Evolutionary conservation across 1,284 basidiomycete species (phyloP).

Genomic region (Apiotrichum gamsii): DNA sequence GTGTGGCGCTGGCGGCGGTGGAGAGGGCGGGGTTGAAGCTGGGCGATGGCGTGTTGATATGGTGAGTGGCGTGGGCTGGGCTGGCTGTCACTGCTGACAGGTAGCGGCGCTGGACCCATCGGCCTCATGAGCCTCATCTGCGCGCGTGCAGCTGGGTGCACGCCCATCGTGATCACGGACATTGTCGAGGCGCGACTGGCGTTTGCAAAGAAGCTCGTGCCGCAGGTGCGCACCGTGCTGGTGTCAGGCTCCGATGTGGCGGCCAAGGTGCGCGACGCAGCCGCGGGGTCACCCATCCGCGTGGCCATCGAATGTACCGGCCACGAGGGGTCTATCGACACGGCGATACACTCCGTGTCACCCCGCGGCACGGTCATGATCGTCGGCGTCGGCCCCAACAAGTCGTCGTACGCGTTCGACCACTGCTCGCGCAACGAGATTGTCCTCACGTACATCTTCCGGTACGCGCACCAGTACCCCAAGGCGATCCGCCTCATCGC

Average conservation of each 20-base stretch:
- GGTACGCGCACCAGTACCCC: conserved; percentile 55
- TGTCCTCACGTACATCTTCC: conserved; percentile 50
- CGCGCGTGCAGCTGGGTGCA: conserved; percentile 51
- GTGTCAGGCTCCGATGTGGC: conserved; percentile 34
- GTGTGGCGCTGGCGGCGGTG: conserved; percentile 52
- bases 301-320: conserved; percentile 57
- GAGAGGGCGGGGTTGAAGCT: conserved; percentile 49
- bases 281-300: conserved; percentile 29
- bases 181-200: conserved; percentile 50
- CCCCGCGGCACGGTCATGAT: conserved; percentile 38
- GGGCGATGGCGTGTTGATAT: conserved; percentile 49
- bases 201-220: conserved; percentile 52
- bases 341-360: conserved; percentile 48
- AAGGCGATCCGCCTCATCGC: conserved; percentile 69
- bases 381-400: no score
- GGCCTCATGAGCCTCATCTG: conserved; percentile 52
- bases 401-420: conserved; percentile 44
- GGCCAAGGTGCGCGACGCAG: conserved; percentile 36
- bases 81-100: background rate
- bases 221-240: conserved; percentile 47
- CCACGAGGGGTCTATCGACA: conserved; percentile 76
- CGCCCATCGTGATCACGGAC: conserved; percentile 53
- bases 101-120: conserved; percentile 50
- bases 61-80: no score
- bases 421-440: conserved; percentile 52